Conservation (phyloP, 768 basidiomycete genomes). For the Tricholoma flavovirens region DNA sequence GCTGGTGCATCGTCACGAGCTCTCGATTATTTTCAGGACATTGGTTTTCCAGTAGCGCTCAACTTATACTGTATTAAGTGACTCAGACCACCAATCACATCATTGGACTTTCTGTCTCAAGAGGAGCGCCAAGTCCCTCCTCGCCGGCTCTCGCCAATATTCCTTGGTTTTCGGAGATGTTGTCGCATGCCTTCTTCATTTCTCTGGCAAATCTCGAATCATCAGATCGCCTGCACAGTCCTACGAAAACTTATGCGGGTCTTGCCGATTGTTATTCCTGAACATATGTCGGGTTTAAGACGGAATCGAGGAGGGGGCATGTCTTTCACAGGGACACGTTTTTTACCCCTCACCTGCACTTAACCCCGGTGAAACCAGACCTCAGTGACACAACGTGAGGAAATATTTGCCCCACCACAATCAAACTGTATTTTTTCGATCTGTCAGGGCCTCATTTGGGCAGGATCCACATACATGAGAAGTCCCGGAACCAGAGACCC, state of each 20-base stretch:
- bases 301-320: not conserved
- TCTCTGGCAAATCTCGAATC: not conserved
- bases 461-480: not conserved
- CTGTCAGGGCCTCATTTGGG: not conserved
- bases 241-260: not conserved
- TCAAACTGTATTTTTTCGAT: not conserved
- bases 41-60: not conserved
- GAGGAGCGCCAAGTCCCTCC: not conserved
- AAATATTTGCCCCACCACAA: not conserved
- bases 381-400: not conserved
- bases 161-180: not conserved
- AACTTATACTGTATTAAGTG: not conserved
- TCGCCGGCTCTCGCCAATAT: not conserved
- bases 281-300: not conserved
- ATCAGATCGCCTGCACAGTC: not conserved
- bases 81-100: not conserved
- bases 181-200: not conserved
- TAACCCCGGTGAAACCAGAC: not conserved
- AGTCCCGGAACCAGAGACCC: not conserved
- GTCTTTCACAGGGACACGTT: not conserved
- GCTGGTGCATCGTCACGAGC: constrained; percentile 47
- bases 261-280: not conserved
- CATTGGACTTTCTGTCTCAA: not conserved
- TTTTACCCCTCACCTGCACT: not conserved
- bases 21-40: constrained; percentile 1